Conservation (phyloP, 495 filamentous ascomycete species). For the Podospora didyma region DNA sequence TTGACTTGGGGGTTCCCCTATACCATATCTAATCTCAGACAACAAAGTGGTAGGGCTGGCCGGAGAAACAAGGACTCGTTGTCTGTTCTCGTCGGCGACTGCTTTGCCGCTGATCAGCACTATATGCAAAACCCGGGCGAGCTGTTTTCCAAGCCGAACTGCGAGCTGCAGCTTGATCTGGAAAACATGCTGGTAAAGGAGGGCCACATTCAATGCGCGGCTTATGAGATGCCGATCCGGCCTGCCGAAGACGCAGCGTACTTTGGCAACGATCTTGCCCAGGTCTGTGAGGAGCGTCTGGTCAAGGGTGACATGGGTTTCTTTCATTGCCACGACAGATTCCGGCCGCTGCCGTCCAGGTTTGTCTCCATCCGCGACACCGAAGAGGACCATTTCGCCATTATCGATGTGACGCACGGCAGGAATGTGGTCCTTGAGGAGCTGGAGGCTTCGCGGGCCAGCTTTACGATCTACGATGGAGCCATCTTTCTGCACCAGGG, state of each 20-base stretch:
- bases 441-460: conserved; percentile 90
- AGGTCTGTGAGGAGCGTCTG: conserved; percentile 72
- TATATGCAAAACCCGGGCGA: conserved; percentile 97
- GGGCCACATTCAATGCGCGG: conserved; percentile 93
- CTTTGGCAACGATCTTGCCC: conserved; percentile 70
- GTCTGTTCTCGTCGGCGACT: conserved; percentile 86
- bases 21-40: conserved; percentile 86
- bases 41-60: conserved; percentile 92
- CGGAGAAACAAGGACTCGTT: conserved; percentile 92
- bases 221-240: conserved; percentile 88
- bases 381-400: conserved; percentile 88
- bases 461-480: conserved; percentile 95
- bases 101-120: conserved; percentile 87
- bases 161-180: conserved; percentile 84
- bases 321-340: conserved; percentile 85
- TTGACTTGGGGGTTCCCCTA: conserved; percentile 93
- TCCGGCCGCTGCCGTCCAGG: conserved; percentile 77
- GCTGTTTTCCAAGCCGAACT: conserved; percentile 91
- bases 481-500: conserved; percentile 98
- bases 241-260: conserved; percentile 71
- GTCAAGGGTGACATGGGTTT: conserved; percentile 71
- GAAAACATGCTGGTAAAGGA: conserved; percentile 85
- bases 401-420: conserved; percentile 81
- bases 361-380: conserved; percentile 89
- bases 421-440: conserved; percentile 88